Percentiles rank a stretch among this genome's conserved stretches.
Conservation (phyloP, 176 grass and related monocot species). For the Avena atlantica region DNA sequence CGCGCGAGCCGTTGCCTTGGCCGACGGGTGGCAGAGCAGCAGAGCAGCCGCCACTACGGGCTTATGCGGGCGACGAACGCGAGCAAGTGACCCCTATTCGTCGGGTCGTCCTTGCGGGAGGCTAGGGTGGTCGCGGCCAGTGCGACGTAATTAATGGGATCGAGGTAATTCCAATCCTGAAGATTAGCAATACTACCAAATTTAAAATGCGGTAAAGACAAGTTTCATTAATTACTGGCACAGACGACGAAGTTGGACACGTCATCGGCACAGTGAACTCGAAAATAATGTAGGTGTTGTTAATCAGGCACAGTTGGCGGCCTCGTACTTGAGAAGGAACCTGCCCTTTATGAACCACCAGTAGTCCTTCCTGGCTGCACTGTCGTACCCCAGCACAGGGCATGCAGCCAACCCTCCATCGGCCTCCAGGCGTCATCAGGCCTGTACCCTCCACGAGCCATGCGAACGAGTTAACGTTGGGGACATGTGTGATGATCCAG, state of each 20-base stretch:
- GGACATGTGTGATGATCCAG: too few species aligned
- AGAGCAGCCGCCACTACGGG: too few species aligned
- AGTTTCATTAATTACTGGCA: neutral
- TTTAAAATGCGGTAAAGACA: neutral
- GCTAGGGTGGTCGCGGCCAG: too few species aligned
- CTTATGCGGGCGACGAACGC: too few species aligned
- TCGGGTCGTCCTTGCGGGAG: too few species aligned
- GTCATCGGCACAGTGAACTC: slow-evolving; percentile 39
- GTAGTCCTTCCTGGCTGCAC: neutral
- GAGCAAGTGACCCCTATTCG: too few species aligned
- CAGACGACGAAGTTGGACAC: neutral
- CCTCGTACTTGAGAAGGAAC: slow-evolving; percentile 46
- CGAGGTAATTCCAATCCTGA: neutral
- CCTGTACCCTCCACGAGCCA: slow-evolving; percentile 30
- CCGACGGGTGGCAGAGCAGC: too few species aligned
- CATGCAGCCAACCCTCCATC: too few species aligned
- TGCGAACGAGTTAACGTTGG: neutral
- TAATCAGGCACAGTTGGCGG: slow-evolving; percentile 1
- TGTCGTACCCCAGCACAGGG: slow-evolving; percentile 33
- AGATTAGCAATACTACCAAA: neutral
- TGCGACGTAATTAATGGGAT: neutral
- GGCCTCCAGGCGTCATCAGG: neutral
- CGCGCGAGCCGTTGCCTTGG: too few species aligned
- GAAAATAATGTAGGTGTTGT: neutral
- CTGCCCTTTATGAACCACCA: slow-evolving; percentile 39